Percentiles rank a stretch among this genome's conserved stretches.
phyloP scores from a whole-genome alignment of 768 basidiomycete species.

The Hydnum rufescens region DNA sequence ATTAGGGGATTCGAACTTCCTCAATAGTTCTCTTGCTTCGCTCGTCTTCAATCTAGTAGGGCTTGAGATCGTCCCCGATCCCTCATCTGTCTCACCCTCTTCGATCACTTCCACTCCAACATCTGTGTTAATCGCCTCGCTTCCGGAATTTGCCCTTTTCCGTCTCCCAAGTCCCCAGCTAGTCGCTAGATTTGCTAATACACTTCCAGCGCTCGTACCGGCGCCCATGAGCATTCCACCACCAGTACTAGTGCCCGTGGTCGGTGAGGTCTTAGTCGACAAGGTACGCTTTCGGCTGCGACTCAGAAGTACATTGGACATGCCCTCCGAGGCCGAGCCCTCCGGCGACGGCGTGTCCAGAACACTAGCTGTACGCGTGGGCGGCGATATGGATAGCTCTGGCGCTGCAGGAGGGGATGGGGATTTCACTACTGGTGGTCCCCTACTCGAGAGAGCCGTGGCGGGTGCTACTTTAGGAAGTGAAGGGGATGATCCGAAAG shows the following conservation, averaged over 20 bases:
- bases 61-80: background rate
- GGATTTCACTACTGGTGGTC: background rate
- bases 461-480: background rate
- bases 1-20: background rate
- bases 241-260: conserved; percentile 13
- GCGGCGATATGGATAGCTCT: background rate
- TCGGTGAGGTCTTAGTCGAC: conserved; percentile 4
- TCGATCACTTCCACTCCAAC: background rate
- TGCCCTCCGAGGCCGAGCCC: conserved; percentile 41
- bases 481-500: background rate
- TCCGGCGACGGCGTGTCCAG: conserved; percentile 30
- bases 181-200: background rate
- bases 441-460: background rate
- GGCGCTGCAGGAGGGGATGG: background rate
- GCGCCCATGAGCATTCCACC: conserved; percentile 1
- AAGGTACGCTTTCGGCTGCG: conserved; percentile 33
- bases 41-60: background rate
- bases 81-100: background rate
- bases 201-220: background rate
- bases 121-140: background rate
- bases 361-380: background rate
- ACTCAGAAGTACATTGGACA: conserved; percentile 24
- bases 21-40: background rate
- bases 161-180: background rate
- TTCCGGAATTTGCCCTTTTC: no score